Evolutionary conservation across 768 basidiomycete genomes (phyloP), one percentile per base, ranked within the genome.

Genomic region (Naganishia kalamii): DNA sequence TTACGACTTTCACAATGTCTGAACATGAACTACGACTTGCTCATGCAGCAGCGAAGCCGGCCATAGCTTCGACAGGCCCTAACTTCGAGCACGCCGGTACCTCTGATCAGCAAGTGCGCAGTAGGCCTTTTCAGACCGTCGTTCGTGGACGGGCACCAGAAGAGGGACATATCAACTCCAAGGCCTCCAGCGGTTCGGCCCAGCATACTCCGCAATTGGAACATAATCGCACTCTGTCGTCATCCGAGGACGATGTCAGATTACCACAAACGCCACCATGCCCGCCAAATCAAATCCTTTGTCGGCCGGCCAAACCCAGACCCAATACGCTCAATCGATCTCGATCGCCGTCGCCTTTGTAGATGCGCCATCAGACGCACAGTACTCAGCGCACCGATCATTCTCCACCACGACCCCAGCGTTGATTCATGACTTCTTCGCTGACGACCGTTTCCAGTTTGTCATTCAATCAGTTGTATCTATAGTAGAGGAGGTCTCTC

Each of bases 1-100:
- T 88, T 32, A 81, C 84, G 33, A 82, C 83, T 4, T 87, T 90
- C 80, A 87, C 84, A 72, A 80, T 84, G 80, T 79, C 80, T 29
- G 81, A 83, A 25, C 79, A 80, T 41, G 84, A 85, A 69, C 74
- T 84, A 12, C 63, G 65, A 12, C 33, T 44, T 25, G 77, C 78
- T 29, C 75, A 78, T 37, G 70, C 74, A 4, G 74, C 76, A 6
- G 76, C 74, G 25, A 63, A 70, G 44, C 70, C 72, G 13, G 73
- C 74, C 8, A 71, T 70, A 27, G 74, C 74, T 1, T 68, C 74
- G 27, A 17, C 29, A 4, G 25, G n/a, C n/a, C n/a, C n/a, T n/a
- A n/a, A n/a, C n/a, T n/a, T n/a, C n/a, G n/a, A n/a, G n/a, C n/a
- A n/a, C n/a, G n/a, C n/a, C n/a, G n/a, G n/a, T n/a, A n/a, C n/a